Conservation (phyloP, 2,329 filamentous ascomycete genomes). For the Colletotrichum lentis region DNA sequence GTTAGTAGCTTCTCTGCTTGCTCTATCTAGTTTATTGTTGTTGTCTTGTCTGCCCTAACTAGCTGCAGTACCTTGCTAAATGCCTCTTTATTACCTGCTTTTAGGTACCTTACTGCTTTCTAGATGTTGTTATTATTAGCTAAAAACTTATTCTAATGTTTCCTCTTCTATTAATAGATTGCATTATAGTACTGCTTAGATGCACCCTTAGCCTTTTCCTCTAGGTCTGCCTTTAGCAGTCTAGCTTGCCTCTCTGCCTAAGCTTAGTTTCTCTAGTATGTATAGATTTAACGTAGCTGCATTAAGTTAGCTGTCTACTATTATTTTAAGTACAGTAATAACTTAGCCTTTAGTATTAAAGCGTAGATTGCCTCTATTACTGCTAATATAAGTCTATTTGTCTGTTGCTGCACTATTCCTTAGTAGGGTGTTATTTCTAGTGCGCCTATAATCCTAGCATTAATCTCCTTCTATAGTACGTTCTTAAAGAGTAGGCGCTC, state of each 20-base stretch:
- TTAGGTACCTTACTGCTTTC: conserved; percentile 44
- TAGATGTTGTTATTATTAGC: conserved; percentile 44
- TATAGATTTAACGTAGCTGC: conserved; percentile 42
- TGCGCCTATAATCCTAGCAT: conserved; percentile 26
- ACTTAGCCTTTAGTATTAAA: conserved; percentile 42
- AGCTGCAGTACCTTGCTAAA: conserved; percentile 42
- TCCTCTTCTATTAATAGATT: conserved; percentile 42
- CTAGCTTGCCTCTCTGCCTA: conserved; percentile 38
- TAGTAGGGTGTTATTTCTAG: conserved; percentile 42
- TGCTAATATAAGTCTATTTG: conserved; percentile 1
- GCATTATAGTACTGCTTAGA: conserved; percentile 43
- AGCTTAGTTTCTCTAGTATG: conserved; percentile 43
- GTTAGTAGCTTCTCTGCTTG: conserved; percentile 39
- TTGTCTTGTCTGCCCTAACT: conserved; percentile 36
- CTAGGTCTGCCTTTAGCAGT: conserved; percentile 26
- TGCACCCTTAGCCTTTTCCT: conserved; percentile 40
- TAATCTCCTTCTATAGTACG: conserved; percentile 41
- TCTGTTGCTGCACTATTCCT: conserved; percentile 15
- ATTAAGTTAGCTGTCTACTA: conserved; percentile 45
- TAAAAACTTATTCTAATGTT: conserved; percentile 44
- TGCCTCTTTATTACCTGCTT: conserved; percentile 38
- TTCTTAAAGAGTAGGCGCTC: conserved; percentile 43
- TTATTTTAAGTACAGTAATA: conserved; percentile 43
- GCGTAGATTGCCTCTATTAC: conserved; percentile 19
- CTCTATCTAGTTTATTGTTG: conserved; percentile 33